Conservation (phyloP, 345 rosid genomes). For the Rhodamnia argentea region DNA sequence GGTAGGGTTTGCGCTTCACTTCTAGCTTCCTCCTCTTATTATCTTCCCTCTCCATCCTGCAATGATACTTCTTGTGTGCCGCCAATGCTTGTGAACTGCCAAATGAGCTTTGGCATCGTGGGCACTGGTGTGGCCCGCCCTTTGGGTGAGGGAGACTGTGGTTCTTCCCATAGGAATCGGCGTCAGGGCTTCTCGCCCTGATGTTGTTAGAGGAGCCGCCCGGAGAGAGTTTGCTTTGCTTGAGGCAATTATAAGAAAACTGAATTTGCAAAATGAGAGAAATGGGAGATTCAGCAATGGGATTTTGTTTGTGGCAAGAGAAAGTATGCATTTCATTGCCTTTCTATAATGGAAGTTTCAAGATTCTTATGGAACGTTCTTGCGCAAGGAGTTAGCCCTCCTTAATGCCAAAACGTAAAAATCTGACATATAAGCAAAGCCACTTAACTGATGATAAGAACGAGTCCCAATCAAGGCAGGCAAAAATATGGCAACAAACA, state of each 20-base stretch:
- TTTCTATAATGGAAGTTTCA: background rate
- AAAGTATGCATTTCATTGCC: background rate
- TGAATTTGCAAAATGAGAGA: background rate
- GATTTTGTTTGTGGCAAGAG: background rate
- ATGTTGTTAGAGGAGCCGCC: background rate
- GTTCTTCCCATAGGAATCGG: conserved; percentile 9
- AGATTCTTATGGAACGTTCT: background rate
- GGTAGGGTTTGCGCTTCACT: conserved; percentile 4
- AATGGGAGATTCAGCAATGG: background rate
- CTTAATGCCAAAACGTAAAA: background rate
- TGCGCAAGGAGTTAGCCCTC: background rate
- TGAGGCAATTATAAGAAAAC: background rate
- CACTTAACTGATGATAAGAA: background rate
- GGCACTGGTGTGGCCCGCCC: conserved; percentile 16
- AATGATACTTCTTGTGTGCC: conserved; percentile 5
- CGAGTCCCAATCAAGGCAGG: background rate
- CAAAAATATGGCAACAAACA: background rate
- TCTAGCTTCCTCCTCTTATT: conserved; percentile 8
- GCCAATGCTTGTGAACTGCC: conserved; percentile 8
- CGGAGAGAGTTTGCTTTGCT: background rate
- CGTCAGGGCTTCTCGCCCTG: background rate
- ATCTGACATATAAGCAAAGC: background rate
- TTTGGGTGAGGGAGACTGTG: conserved; percentile 12
- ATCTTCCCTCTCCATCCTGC: conserved; percentile 2
- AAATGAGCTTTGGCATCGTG: conserved; percentile 2